Conservation (phyloP, 2,329 filamentous ascomycete species). For the Fusarium ambrosium region DNA sequence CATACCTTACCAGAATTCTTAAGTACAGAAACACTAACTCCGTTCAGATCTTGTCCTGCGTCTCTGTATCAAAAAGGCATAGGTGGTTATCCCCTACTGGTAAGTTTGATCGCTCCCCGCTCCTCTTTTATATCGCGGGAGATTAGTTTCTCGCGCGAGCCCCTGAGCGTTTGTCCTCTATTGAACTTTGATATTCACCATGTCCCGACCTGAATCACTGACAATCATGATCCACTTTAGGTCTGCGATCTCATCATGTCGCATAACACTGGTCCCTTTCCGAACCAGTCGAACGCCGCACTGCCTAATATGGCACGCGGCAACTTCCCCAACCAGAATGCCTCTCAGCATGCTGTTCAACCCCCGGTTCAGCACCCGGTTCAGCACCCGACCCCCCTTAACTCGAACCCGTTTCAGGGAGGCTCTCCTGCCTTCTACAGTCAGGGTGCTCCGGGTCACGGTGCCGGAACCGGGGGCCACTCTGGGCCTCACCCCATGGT, state of each 20-base stretch:
- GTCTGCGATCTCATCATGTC: conserved; percentile 16
- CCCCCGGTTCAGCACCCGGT: background rate
- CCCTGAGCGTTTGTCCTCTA: background rate
- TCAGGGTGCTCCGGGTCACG: background rate
- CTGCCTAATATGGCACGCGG: conserved; percentile 8
- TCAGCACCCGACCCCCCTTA: conserved; percentile 13
- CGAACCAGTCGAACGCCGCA: background rate
- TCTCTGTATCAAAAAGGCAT: conserved; percentile 5
- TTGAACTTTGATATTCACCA: background rate
- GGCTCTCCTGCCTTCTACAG: background rate
- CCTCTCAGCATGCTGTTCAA: background rate
- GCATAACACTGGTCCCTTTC: background rate
- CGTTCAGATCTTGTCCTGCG: conserved; percentile 13
- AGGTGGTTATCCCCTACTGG: conserved; percentile 1
- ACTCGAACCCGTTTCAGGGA: conserved; percentile 22
- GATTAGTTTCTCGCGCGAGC: background rate
- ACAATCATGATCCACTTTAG: conserved; percentile 5
- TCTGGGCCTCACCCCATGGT: conserved; percentile 3
- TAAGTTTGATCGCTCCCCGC: conserved; percentile 14
- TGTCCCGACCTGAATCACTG: background rate
- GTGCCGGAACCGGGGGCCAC: background rate
- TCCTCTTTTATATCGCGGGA: background rate
- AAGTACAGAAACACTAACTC: conserved; percentile 18
- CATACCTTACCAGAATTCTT: background rate
- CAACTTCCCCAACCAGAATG: background rate